Evolutionary conservation across 768 basidiomycete genomes (phyloP).

Genomic region (Lentinus tigrinus): DNA sequence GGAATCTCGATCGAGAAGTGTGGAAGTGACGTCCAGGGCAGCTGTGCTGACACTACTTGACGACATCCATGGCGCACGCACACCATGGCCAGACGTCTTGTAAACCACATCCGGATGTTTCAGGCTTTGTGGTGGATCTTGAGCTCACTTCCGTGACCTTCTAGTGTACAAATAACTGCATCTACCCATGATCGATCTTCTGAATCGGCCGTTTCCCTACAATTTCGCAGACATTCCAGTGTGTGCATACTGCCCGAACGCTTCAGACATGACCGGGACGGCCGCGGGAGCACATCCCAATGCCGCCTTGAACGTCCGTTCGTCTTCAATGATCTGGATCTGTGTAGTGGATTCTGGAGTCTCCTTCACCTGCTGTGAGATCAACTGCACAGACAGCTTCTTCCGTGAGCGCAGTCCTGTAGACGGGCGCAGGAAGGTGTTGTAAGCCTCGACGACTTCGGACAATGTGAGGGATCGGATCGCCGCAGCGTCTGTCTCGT

Average conservation of each 20-base stretch:
- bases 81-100: too few species aligned
- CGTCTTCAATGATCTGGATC: not conserved
- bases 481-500: conserved; percentile 17
- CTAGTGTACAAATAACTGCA: too few species aligned
- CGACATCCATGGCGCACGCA: too few species aligned
- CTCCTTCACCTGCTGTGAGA: too few species aligned
- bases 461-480: conserved; percentile 15
- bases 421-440: conserved; percentile 20
- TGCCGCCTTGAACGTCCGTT: conserved; percentile 19
- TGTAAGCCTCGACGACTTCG: conserved; percentile 20
- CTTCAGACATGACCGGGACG: conserved; percentile 13
- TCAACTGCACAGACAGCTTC: conserved; percentile 26
- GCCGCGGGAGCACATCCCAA: conserved; percentile 22
- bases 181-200: too few species aligned
- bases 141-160: too few species aligned
- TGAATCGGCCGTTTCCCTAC: too few species aligned
- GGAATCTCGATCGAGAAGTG: too few species aligned
- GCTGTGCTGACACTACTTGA: too few species aligned
- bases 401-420: conserved; percentile 9
- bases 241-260: conserved; percentile 3
- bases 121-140: too few species aligned
- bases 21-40: too few species aligned
- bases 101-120: too few species aligned
- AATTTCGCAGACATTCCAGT: not conserved
- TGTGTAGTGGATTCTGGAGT: not conserved